Conservation (phyloP, 2,329 filamentous ascomycete genomes). For the Alternaria gansuensis region DNA sequence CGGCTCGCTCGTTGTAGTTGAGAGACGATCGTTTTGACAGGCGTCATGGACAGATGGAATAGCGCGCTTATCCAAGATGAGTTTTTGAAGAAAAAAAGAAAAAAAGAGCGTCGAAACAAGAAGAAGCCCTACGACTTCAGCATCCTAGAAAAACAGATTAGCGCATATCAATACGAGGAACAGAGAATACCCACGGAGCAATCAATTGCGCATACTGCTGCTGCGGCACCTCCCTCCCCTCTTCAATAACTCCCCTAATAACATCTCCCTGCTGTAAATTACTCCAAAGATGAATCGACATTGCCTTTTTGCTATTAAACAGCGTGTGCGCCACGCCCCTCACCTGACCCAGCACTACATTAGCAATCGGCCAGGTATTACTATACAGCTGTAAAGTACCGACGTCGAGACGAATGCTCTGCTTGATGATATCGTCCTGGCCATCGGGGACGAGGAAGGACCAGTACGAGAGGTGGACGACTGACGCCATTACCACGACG, state of each 20-base stretch:
- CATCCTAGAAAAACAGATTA: conserved; percentile 30
- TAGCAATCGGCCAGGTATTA: conserved; percentile 76
- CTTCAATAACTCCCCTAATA: conserved; percentile 48
- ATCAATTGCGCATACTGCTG: conserved; percentile 50
- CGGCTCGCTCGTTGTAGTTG: not conserved
- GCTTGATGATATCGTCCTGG: conserved; percentile 72
- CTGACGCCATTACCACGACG: conserved; percentile 53
- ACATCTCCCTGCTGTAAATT: conserved; percentile 48
- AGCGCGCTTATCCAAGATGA: not conserved
- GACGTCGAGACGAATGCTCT: conserved; percentile 80
- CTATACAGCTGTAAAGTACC: conserved; percentile 75
- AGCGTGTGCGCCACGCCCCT: conserved; percentile 82
- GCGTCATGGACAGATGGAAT: not conserved
- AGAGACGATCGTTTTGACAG: not conserved
- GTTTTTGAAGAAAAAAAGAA: too few species aligned
- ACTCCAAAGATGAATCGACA: conserved; percentile 53
- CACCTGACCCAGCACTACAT: conserved; percentile 74
- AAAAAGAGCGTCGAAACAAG: not conserved
- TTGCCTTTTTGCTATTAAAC: conserved; percentile 55
- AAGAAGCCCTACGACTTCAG: conserved; percentile 38
- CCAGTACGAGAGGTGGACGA: conserved; percentile 72
- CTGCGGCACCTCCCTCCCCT: conserved; percentile 43
- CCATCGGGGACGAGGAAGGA: conserved; percentile 60
- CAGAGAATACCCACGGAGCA: conserved; percentile 44
- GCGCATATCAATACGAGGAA: not conserved